Base-by-base conservation (phyloP, 805 yeast genomes). In the Zygoascus biomembranicola region DNA sequence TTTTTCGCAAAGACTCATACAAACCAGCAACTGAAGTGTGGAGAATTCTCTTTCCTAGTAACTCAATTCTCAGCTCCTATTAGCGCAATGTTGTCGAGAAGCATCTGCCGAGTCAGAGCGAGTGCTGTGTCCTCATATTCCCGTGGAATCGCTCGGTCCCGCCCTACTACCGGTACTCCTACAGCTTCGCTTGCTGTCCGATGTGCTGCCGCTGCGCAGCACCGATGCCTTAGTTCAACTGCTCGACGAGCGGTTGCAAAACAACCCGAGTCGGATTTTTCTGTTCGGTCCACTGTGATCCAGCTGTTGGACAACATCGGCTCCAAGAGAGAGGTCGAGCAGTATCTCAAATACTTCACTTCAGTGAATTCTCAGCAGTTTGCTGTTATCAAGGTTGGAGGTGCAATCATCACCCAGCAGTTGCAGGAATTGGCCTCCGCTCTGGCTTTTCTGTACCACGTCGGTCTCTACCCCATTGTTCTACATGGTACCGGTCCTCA, bases 401-500 rank as follows among this genome's bases (percentile, higher is more conserved):
- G 99, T 59, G 99, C 99, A 41, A 92, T 94, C 64, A 94, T 94
- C 69, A 92, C 98, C 47, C 95, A 94, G 62, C 94, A 92, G 63
- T 74, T 94, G 58, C 86, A 90, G 9, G 96, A 92, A 72, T 75
- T 94, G 62, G 99, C 99, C 0, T 87, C 96, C 0, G 90, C 97
- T 65, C 76, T 94, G 59, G 97, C 98, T 4, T 94, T 94, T 71
- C 75, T 94, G 60, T 94, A 94, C 75, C 99, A 94, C 66, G 96
- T 94, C 50, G 99, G 99, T 11, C 78, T 94, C 56, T 94, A 90
- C 65, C 99, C 99, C 26, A 90, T 94, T 57, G 96, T 94, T 9
- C 78, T 94, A 55, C 99, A 94, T 67, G 99, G 99, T 31, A 94
- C 99, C 1, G 99, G 99, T 18, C 99, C 99, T 6, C 99, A 94